Evolutionary conservation across 2,329 filamentous ascomycete genomes (phyloP).

Genomic region (Phoma herbarum): DNA sequence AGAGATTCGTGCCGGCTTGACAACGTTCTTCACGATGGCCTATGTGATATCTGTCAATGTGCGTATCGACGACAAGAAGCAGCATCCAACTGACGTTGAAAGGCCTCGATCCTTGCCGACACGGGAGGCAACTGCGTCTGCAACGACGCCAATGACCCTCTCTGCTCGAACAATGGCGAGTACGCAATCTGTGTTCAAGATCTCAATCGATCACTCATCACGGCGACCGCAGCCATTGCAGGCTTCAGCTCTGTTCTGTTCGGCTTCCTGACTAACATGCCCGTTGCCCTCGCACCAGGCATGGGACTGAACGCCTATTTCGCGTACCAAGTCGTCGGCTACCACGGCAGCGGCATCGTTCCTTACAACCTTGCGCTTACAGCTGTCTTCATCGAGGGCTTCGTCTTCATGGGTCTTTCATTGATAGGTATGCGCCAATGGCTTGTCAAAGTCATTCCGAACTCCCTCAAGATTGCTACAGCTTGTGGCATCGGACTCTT

Average conservation of each 20-base stretch:
- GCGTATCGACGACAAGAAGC: slow-evolving; percentile 2
- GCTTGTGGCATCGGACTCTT: slow-evolving; percentile 88
- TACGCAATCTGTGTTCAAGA: slow-evolving; percentile 68
- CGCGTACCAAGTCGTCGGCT: slow-evolving; percentile 81
- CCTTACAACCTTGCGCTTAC: slow-evolving; percentile 80
- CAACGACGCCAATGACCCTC: slow-evolving; percentile 54
- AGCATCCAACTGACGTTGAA: slow-evolving; percentile 21
- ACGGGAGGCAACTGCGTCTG: slow-evolving; percentile 81
- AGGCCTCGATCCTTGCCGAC: slow-evolving; percentile 57
- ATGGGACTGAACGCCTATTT: slow-evolving; percentile 82
- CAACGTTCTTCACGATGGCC: slow-evolving; percentile 67
- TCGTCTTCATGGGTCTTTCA: slow-evolving; percentile 82
- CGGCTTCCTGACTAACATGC: slow-evolving; percentile 81
- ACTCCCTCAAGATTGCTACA: slow-evolving; percentile 85
- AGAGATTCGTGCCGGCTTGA: slow-evolving; percentile 82
- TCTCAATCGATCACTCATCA: slow-evolving; percentile 80
- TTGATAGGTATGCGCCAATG: slow-evolving; percentile 85
- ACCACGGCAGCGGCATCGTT: slow-evolving; percentile 75
- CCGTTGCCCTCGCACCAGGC: slow-evolving; percentile 51
- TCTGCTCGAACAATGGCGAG: slow-evolving; percentile 64
- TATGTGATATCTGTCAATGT: slow-evolving; percentile 47
- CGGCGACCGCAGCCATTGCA: slow-evolving; percentile 82
- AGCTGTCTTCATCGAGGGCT: slow-evolving; percentile 87
- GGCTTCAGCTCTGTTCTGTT: slow-evolving; percentile 80
- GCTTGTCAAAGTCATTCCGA: slow-evolving; percentile 82